Percentiles rank a stretch among this genome's conserved stretches.
These are phyloP conservation scores for Solanum aculeatissimum DNA, from an alignment of 305 asterid species.

Conservation along the genomic window DNA sequence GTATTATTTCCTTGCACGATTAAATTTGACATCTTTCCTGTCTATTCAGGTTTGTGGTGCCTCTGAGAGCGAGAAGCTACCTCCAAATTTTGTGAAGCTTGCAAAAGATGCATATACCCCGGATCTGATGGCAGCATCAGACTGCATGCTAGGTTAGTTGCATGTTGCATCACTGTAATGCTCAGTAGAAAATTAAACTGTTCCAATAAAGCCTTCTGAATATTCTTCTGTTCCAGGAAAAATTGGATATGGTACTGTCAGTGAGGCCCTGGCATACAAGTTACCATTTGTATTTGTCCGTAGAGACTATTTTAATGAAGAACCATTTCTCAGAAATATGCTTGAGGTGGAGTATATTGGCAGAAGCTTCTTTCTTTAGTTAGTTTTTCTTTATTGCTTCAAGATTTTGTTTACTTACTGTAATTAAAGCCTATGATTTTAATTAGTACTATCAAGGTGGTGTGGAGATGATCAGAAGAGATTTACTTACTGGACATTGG, in stretches of 20 bases:
- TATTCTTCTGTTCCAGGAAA: slow-evolving; percentile 47
- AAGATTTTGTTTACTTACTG: neutral
- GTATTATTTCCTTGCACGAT: neutral
- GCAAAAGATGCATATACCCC: slow-evolving; percentile 92
- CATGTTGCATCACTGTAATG: slow-evolving; percentile 13
- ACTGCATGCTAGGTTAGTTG: slow-evolving; percentile 96
- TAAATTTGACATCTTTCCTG: neutral
- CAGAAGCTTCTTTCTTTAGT: neutral
- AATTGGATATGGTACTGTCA: slow-evolving; percentile 97
- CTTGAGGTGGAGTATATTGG: slow-evolving; percentile 58
- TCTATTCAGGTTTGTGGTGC: slow-evolving; percentile 91
- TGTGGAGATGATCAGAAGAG: slow-evolving; percentile 98
- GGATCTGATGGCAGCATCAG: slow-evolving; percentile 93
- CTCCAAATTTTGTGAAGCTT: slow-evolving; percentile 80
- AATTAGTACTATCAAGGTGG: slow-evolving; percentile 80
- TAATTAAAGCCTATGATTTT: neutral
- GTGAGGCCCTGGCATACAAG: slow-evolving; percentile 94
- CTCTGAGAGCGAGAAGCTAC: slow-evolving; percentile 66
- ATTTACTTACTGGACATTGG: slow-evolving; percentile 97
- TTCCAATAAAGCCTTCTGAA: neutral
- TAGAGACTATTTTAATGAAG: slow-evolving; percentile 96
- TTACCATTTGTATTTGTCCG: slow-evolving; percentile 97
- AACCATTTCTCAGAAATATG: slow-evolving; percentile 97
- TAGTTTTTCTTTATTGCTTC: neutral
- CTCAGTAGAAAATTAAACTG: neutral